These are phyloP conservation scores for Tolypocladium endophyticum DNA, from an alignment of 2,329 filamentous ascomycete species.

Conservation along the genomic window DNA sequence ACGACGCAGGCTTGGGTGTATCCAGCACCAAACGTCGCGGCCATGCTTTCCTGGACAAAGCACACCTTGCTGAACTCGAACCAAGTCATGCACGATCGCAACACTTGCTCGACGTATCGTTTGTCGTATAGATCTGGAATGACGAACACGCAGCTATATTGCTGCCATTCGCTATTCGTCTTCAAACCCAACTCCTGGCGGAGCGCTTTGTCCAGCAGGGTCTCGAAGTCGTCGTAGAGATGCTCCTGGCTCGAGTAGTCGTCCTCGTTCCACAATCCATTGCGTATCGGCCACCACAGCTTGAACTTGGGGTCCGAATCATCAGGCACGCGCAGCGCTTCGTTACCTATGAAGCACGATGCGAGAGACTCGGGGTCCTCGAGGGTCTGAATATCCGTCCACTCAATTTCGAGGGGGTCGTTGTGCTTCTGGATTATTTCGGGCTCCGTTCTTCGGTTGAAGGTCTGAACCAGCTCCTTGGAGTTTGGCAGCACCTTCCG, in stretches of 20 bases:
- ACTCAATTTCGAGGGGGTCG: slow-evolving; percentile 85
- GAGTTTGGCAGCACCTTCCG: slow-evolving; percentile 93
- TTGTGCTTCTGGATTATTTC: slow-evolving; percentile 92
- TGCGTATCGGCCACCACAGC: slow-evolving; percentile 81
- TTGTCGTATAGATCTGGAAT: slow-evolving; percentile 97
- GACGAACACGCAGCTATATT: slow-evolving; percentile 94
- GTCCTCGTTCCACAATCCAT: slow-evolving; percentile 82
- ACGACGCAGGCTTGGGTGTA: slow-evolving; percentile 93
- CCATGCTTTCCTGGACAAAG: slow-evolving; percentile 93
- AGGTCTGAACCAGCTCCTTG: slow-evolving; percentile 90
- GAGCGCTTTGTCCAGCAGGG: slow-evolving; percentile 77
- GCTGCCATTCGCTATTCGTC: slow-evolving; percentile 69
- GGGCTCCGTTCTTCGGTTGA: slow-evolving; percentile 73
- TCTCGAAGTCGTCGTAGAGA: slow-evolving; percentile 77
- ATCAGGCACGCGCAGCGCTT: slow-evolving; percentile 80
- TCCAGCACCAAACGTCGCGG: slow-evolving; percentile 88
- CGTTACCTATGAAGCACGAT: slow-evolving; percentile 66
- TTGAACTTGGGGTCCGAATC: slow-evolving; percentile 82
- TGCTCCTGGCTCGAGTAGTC: slow-evolving; percentile 75
- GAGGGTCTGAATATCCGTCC: slow-evolving; percentile 69
- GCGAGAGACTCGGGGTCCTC: slow-evolving; percentile 52
- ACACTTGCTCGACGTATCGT: slow-evolving; percentile 72
- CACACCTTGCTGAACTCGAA: slow-evolving; percentile 84
- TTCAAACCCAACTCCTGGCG: slow-evolving; percentile 72
- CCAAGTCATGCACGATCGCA: slow-evolving; percentile 79